phyloP scores from a whole-genome alignment of 129 eudicot genomes.

The Ambrosia artemisiifolia region DNA sequence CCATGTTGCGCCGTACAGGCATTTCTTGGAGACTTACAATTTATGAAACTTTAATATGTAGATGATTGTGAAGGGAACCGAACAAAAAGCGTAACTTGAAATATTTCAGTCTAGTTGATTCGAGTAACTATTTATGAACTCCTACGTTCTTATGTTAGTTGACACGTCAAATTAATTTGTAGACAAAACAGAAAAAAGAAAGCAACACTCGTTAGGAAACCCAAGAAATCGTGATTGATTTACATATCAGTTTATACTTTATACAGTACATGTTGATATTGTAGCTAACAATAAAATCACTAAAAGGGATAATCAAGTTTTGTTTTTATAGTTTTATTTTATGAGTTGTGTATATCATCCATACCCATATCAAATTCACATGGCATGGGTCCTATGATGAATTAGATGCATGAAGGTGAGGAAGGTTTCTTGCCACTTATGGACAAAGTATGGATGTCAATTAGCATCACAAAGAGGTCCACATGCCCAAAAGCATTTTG shows the following conservation, averaged over 20 bases:
- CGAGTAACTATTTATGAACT: no score
- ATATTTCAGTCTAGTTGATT: background rate
- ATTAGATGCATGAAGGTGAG: slow-evolving; percentile 33
- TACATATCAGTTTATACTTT: background rate
- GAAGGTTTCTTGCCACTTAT: slow-evolving; percentile 27
- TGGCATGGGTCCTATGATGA: slow-evolving; percentile 36
- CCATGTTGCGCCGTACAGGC: no score
- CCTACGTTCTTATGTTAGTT: background rate
- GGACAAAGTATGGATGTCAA: slow-evolving; percentile 38
- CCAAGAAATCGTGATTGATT: background rate
- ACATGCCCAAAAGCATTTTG: slow-evolving; percentile 28
- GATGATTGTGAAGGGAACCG: background rate
- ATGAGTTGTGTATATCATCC: slow-evolving; percentile 28
- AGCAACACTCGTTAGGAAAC: background rate
- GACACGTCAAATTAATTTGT: background rate
- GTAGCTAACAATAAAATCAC: slow-evolving; percentile 4
- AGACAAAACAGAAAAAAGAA: background rate
- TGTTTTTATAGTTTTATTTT: slow-evolving; percentile 18
- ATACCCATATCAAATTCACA: slow-evolving; percentile 28
- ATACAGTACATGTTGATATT: background rate
- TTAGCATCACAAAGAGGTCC: slow-evolving; percentile 28
- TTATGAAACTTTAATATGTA: no score
- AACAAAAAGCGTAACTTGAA: background rate
- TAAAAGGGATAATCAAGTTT: background rate
- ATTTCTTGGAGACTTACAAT: background rate